phyloP scores from a whole-genome alignment of 805 yeast genomes.

The Ogataea pini region DNA sequence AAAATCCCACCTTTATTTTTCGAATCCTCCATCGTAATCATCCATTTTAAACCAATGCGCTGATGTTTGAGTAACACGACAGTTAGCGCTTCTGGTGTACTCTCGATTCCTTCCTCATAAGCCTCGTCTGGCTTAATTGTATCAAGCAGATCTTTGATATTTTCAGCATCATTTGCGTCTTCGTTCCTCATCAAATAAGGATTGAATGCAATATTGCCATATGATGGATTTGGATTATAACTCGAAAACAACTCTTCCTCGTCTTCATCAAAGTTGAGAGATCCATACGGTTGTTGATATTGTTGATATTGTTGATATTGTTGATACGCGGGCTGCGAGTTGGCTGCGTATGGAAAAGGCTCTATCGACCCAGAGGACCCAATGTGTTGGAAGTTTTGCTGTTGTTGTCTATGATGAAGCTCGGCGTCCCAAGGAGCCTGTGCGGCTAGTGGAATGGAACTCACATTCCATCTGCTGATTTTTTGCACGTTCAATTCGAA shows the following conservation, averaged over 20 bases:
- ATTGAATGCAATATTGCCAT: slow-evolving; percentile 13
- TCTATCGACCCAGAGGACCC: too few species aligned
- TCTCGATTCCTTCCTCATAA: slow-evolving; percentile 47
- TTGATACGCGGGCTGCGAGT: too few species aligned
- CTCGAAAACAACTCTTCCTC: not conserved
- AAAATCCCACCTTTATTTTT: slow-evolving; percentile 64
- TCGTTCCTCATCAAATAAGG: slow-evolving; percentile 13
- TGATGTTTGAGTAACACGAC: slow-evolving; percentile 61
- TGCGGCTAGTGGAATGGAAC: not conserved
- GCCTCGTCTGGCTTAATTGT: slow-evolving; percentile 55
- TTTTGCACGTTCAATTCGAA: not conserved
- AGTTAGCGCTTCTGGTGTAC: slow-evolving; percentile 69
- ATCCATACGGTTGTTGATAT: not conserved
- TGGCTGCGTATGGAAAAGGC: not conserved
- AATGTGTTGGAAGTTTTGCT: too few species aligned
- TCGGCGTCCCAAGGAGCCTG: slow-evolving; percentile 1
- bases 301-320: not conserved
- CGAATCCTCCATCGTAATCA: slow-evolving; percentile 65
- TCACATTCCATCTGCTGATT: slow-evolving; percentile 1
- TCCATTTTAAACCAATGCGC: slow-evolving; percentile 81
- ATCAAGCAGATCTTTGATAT: slow-evolving; percentile 42
- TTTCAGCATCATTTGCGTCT: slow-evolving; percentile 22
- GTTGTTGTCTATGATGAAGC: not conserved
- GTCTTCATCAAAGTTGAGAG: not conserved
- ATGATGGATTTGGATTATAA: not conserved